Base-by-base conservation (phyloP, 1,139 yeast species). In the Debaryomycetaceae sp. region DNA sequence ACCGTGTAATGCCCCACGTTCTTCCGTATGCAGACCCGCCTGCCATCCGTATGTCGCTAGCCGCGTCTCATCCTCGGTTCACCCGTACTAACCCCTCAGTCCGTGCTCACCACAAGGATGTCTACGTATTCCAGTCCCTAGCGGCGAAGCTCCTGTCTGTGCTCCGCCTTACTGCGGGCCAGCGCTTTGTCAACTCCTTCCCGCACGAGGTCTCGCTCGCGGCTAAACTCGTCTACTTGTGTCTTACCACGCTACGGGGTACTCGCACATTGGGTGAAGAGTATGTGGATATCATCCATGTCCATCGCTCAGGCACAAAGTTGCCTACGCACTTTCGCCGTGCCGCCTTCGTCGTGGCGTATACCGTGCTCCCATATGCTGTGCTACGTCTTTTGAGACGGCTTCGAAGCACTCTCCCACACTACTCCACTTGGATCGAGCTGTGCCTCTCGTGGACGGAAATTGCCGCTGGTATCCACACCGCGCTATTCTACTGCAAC, bases 181-280 rank as follows among this genome's bases (percentile, higher is more conserved):
- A 82, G 30, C 52, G 85, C 27, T 78, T 77, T 44, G 63, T 77
- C 11, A 79, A 80, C 43, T 58, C 68, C 4, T 69, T 77, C 42
- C 73, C 80, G 1, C 67, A 72, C 28, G 85, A 79, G 41, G 62
- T 86, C 16, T 58, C 77, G 1, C 66, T 74, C 0, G 51, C 60
- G 2, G 71, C 81, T 4, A 72, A 77, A 32, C 54, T 77, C 2
- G 30, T 76, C 1, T 86, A 87, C 44, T 58, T 83, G 16, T 58
- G 65, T 2, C 55, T 83, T 23, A 87, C 96, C 0, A 85, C 95
- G 0, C 51, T 80, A 12, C 37, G 73, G 4, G 90, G 92, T 0
- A 73, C 83, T 4, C 62, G 92, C 32, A 87, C 97, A 0, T 57
- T 87, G 21, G 98, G 98, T 1, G 97, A 87, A 49, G 97, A 90